A percentile compares a stretch with the other conserved stretches of the same genome.
These are phyloP conservation scores for Polygonum maritimum DNA, from an alignment of 148 eudicot species.

Conservation along the genomic window DNA sequence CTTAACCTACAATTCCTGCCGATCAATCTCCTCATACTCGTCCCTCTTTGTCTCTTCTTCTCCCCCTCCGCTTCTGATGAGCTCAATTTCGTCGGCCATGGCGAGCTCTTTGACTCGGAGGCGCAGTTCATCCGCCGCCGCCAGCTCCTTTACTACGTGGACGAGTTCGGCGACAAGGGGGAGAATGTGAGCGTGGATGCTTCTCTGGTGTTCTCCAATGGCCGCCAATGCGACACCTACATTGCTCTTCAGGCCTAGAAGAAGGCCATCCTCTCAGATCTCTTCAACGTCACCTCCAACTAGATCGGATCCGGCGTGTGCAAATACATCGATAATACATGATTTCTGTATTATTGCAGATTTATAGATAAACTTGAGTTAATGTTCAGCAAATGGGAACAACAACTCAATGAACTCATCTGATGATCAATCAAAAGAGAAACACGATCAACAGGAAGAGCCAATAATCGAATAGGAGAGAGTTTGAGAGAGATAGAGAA, in stretches of 20 bases:
- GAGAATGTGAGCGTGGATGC: slow-evolving; percentile 47
- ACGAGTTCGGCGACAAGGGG: slow-evolving; percentile 67
- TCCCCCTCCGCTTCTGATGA: neutral
- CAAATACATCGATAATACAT: too few relatives aligned
- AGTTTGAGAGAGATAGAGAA: too few relatives aligned
- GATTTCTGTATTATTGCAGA: too few relatives aligned
- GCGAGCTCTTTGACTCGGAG: slow-evolving; percentile 31
- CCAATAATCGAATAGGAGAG: too few relatives aligned
- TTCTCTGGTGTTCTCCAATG: slow-evolving; percentile 35
- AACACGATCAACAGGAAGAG: too few relatives aligned
- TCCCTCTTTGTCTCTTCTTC: neutral
- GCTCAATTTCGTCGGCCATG: slow-evolving; percentile 17
- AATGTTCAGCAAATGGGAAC: too few relatives aligned
- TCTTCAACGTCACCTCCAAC: slow-evolving; percentile 40
- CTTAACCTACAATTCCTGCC: slow-evolving; percentile 22
- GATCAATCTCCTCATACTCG: neutral
- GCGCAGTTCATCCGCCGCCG: slow-evolving; percentile 42
- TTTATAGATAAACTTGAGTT: too few relatives aligned
- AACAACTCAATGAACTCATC: too few relatives aligned
- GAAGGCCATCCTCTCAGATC: slow-evolving; percentile 76
- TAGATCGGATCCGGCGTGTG: slow-evolving; percentile 84
- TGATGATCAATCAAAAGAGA: too few relatives aligned
- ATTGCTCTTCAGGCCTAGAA: slow-evolving; percentile 88
- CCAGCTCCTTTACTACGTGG: slow-evolving; percentile 58
- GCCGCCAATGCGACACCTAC: slow-evolving; percentile 51